phyloP scores from a whole-genome alignment of 2,329 filamentous ascomycete genomes.

The Pseudofabraea citricarpa region DNA sequence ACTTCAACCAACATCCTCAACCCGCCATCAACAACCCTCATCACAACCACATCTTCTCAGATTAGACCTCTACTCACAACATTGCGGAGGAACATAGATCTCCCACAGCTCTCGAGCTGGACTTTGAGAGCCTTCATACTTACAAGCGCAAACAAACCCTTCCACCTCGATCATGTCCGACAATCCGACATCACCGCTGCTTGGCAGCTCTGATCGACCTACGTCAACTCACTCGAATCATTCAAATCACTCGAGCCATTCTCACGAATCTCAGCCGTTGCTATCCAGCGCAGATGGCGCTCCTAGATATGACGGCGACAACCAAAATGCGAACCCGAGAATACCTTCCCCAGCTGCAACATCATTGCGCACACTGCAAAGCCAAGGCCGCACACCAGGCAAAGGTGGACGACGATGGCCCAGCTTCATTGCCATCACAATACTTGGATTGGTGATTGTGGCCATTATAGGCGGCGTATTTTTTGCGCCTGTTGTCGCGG shows the following conservation, averaged over 20 bases:
- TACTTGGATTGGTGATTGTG: constrained; percentile 59
- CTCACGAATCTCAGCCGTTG: constrained; percentile 29
- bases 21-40: too few relatives aligned
- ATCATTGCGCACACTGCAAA: constrained; percentile 30
- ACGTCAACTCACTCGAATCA: constrained; percentile 15
- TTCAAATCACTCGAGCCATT: constrained; percentile 17
- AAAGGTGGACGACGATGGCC: constrained; percentile 60
- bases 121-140: constrained; percentile 5
- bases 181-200: constrained; percentile 22
- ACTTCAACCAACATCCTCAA: too few relatives aligned
- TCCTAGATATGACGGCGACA: constrained; percentile 25
- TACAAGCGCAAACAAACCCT: not conserved
- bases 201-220: constrained; percentile 17
- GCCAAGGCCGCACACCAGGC: constrained; percentile 8
- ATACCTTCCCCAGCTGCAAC: constrained; percentile 27
- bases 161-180: constrained; percentile 21
- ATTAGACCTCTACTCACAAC: too few relatives aligned
- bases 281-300: constrained; percentile 23
- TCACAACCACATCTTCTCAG: too few relatives aligned
- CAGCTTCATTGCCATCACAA: constrained; percentile 66
- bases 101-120: constrained; percentile 7
- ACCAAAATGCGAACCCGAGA: constrained; percentile 16
- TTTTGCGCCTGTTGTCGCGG: constrained; percentile 71
- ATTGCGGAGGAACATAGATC: not conserved
- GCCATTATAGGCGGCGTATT: constrained; percentile 75